Percentiles rank a stretch among this genome's conserved stretches.
phyloP scores from a whole-genome alignment of 805 yeast genomes.

The Yamadazyma sp. region DNA sequence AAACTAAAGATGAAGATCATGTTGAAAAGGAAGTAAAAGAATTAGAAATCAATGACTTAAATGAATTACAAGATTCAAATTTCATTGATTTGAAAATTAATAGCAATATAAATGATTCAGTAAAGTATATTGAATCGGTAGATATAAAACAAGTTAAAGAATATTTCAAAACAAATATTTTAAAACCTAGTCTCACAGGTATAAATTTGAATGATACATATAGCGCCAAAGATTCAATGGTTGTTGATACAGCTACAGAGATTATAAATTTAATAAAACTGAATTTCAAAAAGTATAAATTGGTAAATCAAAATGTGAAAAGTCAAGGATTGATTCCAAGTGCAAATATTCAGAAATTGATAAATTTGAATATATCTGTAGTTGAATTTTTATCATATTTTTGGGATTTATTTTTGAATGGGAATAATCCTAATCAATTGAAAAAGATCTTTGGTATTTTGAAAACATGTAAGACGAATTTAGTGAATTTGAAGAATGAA shows the following conservation, averaged over 20 bases:
- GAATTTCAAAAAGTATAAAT: conserved; percentile 31
- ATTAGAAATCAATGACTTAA: conserved; percentile 35
- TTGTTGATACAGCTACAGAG: conserved; percentile 30
- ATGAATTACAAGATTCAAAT: conserved; percentile 28
- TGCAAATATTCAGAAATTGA: conserved; percentile 28
- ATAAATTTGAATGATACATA: conserved; percentile 24
- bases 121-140: neutral
- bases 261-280: conserved; percentile 30
- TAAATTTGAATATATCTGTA: conserved; percentile 37
- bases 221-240: conserved; percentile 21
- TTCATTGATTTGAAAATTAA: conserved; percentile 33
- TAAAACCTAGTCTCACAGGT: conserved; percentile 14
- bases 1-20: neutral
- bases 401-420: conserved; percentile 37
- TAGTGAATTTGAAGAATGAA: conserved; percentile 25
- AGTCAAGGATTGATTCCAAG: conserved; percentile 17
- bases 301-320: conserved; percentile 5
- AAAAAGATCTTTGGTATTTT: conserved; percentile 36
- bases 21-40: conserved; percentile 18
- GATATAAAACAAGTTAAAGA: conserved; percentile 11
- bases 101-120: conserved; percentile 7
- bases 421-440: conserved; percentile 35
- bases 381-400: conserved; percentile 42
- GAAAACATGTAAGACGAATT: conserved; percentile 30
- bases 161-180: conserved; percentile 17